Evolutionary conservation across 345 rosid species (phyloP).

Genomic region (Hibiscus trionum): DNA sequence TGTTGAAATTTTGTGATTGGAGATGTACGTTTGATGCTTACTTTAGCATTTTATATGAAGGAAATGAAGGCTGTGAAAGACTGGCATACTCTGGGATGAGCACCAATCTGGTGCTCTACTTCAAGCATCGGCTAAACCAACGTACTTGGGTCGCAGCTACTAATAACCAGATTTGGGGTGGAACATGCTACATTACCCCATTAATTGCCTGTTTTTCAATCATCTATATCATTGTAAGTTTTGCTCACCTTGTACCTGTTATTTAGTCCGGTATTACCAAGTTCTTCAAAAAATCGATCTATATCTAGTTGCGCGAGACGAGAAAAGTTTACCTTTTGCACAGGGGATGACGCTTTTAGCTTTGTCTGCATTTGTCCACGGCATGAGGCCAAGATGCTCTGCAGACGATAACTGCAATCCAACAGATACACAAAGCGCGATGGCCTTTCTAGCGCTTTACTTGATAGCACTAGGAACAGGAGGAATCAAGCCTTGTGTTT

Average conservation of each 20-base stretch:
- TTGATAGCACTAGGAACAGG: constrained; percentile 19
- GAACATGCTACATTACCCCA: constrained; percentile 25
- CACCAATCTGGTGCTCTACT: constrained; percentile 20
- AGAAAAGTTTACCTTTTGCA: not conserved
- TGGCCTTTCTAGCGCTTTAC: constrained; percentile 16
- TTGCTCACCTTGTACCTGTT: not conserved
- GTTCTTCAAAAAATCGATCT: not conserved
- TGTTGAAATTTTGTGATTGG: not conserved
- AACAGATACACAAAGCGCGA: constrained; percentile 3
- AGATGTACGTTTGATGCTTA: not conserved
- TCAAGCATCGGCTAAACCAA: constrained; percentile 17
- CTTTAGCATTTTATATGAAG: constrained; percentile 11
- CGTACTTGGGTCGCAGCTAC: constrained; percentile 9
- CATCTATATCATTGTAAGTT: constrained; percentile 24
- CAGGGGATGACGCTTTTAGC: constrained; percentile 16
- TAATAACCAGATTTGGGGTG: constrained; percentile 21
- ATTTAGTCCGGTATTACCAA: not conserved
- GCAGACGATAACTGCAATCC: constrained; percentile 13
- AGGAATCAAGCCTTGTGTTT: constrained; percentile 17
- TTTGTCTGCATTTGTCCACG: constrained; percentile 7
- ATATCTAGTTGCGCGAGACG: not conserved
- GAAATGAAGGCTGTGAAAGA: constrained; percentile 26
- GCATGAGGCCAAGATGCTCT: constrained; percentile 13
- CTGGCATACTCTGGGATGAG: constrained; percentile 30
- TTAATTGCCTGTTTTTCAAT: constrained; percentile 14